These are phyloP conservation scores for Oryza punctata DNA, from an alignment of 176 grass and related monocot species.

Conservation along the genomic window DNA sequence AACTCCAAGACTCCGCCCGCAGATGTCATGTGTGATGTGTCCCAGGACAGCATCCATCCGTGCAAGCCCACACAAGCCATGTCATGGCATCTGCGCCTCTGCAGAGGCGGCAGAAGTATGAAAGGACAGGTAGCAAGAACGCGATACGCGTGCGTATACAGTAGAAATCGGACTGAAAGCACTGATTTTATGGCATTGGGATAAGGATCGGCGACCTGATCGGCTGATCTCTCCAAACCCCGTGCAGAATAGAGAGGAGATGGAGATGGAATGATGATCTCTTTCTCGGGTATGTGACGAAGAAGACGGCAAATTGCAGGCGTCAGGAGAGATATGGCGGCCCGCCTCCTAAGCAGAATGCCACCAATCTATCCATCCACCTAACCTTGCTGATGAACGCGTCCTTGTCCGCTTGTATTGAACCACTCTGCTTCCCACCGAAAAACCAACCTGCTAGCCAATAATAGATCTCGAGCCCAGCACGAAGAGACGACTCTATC, in stretches of 20 bases:
- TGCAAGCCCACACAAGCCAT: background rate
- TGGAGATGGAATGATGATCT: background rate
- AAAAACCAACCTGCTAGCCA: constrained; percentile 14
- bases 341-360: constrained; percentile 14
- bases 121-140: background rate
- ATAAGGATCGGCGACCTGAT: constrained; percentile 25
- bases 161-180: background rate
- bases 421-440: constrained; percentile 16
- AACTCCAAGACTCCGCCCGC: background rate
- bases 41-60: background rate
- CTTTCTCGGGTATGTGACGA: constrained; percentile 3
- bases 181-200: background rate
- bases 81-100: background rate
- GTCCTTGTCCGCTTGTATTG: background rate
- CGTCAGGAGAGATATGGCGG: constrained; percentile 21
- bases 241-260: background rate
- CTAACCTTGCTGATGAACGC: background rate
- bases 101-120: background rate
- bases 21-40: constrained; percentile 13
- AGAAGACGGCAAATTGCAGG: constrained; percentile 28
- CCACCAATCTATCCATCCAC: background rate
- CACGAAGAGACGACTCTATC: constrained; percentile 3
- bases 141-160: background rate
- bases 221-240: background rate
- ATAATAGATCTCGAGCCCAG: constrained; percentile 13